Percentiles rank a stretch among this genome's conserved stretches.
phyloP scores from a whole-genome alignment of 1,284 basidiomycete genomes.

The Ceratobasidium papillatum region DNA sequence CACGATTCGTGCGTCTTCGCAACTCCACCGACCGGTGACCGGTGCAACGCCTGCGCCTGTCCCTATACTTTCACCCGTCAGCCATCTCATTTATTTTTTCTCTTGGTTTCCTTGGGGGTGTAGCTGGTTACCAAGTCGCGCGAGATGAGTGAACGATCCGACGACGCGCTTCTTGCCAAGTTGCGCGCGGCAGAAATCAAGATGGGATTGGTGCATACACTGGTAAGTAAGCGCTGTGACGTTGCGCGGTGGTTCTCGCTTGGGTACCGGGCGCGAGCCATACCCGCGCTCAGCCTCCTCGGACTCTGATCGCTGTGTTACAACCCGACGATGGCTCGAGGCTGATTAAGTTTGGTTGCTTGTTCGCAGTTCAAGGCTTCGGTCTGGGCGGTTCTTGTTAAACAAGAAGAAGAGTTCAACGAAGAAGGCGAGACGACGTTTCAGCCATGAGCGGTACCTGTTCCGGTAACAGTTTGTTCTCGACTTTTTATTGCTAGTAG shows the following conservation, averaged over 20 bases:
- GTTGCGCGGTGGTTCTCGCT: background rate
- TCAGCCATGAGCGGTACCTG: conserved; percentile 24
- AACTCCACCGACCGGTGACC: no score
- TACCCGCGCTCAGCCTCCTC: background rate
- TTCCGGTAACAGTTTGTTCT: background rate
- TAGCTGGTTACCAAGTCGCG: conserved; percentile 50
- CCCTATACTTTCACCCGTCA: background rate
- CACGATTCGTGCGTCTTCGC: background rate
- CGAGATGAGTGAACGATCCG: conserved; percentile 71
- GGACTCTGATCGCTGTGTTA: background rate
- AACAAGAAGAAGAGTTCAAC: conserved; percentile 65
- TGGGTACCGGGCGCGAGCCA: background rate
- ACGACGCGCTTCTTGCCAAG: conserved; percentile 76
- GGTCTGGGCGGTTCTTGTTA: conserved; percentile 93
- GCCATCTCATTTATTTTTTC: background rate
- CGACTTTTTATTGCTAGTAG: background rate
- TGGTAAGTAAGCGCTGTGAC: conserved; percentile 61
- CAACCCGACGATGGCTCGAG: background rate
- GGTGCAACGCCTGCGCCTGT: background rate
- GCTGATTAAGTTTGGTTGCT: background rate
- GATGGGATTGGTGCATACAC: conserved; percentile 91
- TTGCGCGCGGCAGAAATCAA: conserved; percentile 89
- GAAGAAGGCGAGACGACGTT: conserved; percentile 40
- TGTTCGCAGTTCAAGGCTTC: conserved; percentile 85
- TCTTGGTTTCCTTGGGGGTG: background rate